Base-by-base conservation (phyloP, 768 basidiomycete genomes). In the Suillus alpinus region DNA sequence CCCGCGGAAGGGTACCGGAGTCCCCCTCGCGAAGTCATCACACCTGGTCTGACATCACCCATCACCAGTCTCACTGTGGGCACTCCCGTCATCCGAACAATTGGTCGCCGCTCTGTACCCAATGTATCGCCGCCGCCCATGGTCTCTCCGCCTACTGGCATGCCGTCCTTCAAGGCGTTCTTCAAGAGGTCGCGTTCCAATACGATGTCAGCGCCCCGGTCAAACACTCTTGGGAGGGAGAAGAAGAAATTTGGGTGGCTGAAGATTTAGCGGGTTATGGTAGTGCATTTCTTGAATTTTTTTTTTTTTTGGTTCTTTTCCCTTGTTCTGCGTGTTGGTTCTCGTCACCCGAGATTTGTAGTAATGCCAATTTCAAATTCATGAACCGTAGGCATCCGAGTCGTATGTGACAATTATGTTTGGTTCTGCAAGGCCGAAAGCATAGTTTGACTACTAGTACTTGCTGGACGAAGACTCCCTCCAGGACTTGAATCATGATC, bases 231-330 rank as follows among this genome's bases (percentile, higher is more conserved):
- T 44, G 66, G 67, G 59, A 72, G 64, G 58, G 70, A 68, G 43
- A 72, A 71, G 67, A 69, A 70, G 52, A 63, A 66, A 40, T 60
- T 75, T 18, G 66, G 68, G 44, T 75, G 73, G 70, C 56, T 72
- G 59, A 74, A 65, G 64, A 62, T 70, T 32, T 75, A 60, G 40
- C 66, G 18, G 20, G 60, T 52, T 47, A 36, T 37, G 52, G 23
- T 55, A 55, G 26, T 37, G 39, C 10, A 39, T 53, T 8, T 53
- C 13, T 23, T 53, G 12, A n/a, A 32, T 12, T 16, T 18, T 41
- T 18, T 37, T 53, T 23, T 16, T 53, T 53, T 14, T 26, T 55
- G 52, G 26, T 39, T 39, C 16, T 18, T 26, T 29, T 18, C 3
- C 4, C 16, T 26, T 26, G 20, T 23, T 53, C 8, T 23, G 36